Conservation (phyloP, 116 monocot genomes). For the Zostera marina region DNA sequence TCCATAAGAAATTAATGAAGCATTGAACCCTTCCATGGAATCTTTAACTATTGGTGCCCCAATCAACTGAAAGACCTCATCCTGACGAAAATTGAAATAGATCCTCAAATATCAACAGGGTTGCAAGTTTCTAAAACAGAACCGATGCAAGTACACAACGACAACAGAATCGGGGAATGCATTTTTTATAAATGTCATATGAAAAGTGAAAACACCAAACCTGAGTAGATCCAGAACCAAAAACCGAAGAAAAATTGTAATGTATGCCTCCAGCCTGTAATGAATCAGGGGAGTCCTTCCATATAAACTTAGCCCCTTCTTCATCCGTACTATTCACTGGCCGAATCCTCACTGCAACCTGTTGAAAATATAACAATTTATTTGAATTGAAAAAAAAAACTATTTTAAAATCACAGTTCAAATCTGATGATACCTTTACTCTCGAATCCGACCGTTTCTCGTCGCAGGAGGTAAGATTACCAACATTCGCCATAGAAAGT, state of each 20-base stretch:
- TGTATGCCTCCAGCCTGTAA: slow-evolving; percentile 17
- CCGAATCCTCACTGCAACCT: slow-evolving; percentile 41
- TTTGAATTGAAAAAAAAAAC: background rate
- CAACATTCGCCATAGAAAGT: background rate
- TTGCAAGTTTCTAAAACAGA: no score
- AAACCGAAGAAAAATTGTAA: slow-evolving; percentile 34
- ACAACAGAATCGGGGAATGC: background rate
- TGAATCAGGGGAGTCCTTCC: slow-evolving; percentile 25
- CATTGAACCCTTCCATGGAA: slow-evolving; percentile 68
- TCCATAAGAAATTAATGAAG: slow-evolving; percentile 74
- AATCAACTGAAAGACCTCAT: slow-evolving; percentile 55
- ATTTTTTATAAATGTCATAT: background rate
- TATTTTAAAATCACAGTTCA: background rate
- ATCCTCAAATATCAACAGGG: background rate
- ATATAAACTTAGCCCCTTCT: slow-evolving; percentile 5
- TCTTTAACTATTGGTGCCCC: slow-evolving; percentile 51
- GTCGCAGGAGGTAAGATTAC: background rate
- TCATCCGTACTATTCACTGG: slow-evolving; percentile 15
- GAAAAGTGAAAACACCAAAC: slow-evolving; percentile 8
- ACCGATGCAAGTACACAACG: background rate
- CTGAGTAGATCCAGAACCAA: slow-evolving; percentile 41
- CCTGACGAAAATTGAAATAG: slow-evolving; percentile 24
- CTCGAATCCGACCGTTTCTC: background rate
- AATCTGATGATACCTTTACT: background rate
- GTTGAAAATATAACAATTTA: background rate